A percentile compares a stretch with the other conserved stretches of the same genome.
These are phyloP conservation scores for Cymodocea nodosa DNA, from an alignment of 116 monocot genomes.

Conservation along the genomic window DNA sequence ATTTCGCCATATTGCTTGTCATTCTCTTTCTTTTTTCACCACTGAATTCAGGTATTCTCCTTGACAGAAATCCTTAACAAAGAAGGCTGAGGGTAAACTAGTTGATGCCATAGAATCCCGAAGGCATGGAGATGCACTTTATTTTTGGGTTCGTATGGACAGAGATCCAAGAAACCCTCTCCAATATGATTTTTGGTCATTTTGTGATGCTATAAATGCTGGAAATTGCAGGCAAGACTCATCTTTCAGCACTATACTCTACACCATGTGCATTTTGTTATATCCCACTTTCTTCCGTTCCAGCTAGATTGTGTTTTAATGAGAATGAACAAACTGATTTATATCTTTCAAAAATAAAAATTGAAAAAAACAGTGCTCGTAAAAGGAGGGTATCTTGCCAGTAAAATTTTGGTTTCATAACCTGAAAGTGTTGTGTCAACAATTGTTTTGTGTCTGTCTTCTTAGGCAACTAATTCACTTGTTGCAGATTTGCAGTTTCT, in stretches of 20 bases:
- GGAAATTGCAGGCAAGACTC: slow-evolving; percentile 66
- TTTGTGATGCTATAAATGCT: slow-evolving; percentile 81
- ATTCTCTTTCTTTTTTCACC: too few species aligned
- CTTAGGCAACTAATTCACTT: background rate
- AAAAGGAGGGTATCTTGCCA: too few species aligned
- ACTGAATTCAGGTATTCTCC: too few species aligned
- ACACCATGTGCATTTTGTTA: background rate
- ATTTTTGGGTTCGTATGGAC: slow-evolving; percentile 77
- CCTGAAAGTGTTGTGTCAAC: too few species aligned
- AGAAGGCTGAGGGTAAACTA: slow-evolving; percentile 47
- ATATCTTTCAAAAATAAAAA: too few species aligned
- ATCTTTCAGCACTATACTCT: background rate
- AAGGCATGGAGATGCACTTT: slow-evolving; percentile 61
- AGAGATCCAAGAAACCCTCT: slow-evolving; percentile 44
- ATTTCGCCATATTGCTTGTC: too few species aligned
- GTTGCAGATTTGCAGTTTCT: slow-evolving; percentile 48
- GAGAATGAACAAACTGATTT: too few species aligned
- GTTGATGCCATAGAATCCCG: slow-evolving; percentile 32
- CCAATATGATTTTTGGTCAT: slow-evolving; percentile 55
- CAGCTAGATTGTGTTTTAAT: too few species aligned
- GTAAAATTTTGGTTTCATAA: too few species aligned
- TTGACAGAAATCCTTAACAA: slow-evolving; percentile 42
- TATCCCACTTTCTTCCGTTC: background rate
- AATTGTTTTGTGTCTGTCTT: too few species aligned
- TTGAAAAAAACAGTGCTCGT: too few species aligned